Evolutionary conservation across 2,329 filamentous ascomycete genomes (phyloP), one percentile per base, ranked within the genome.

Genomic region (Fusarium albidum): DNA sequence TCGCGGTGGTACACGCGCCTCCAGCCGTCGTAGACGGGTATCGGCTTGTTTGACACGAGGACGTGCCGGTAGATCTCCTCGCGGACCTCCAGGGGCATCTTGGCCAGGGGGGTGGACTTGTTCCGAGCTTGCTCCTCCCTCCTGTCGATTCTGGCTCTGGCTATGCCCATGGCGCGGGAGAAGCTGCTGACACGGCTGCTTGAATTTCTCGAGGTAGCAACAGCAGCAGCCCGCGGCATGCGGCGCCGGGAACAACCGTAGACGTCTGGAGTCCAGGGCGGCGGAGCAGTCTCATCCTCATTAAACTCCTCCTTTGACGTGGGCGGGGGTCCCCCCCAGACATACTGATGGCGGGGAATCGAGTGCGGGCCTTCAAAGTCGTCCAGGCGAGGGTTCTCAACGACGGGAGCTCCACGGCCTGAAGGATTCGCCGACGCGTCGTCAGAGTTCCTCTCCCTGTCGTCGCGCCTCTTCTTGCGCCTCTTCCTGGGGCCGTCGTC

Each of bases 1-100:
- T 68, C 56, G 6, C 67, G 64, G 27, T 65, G 64, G 43, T 69
- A 74, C 4, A 75, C 64, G 3, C 64, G 53, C 15, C 55, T 68
- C 75, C 75, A 77, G 11, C 64, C 63, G 10, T 65, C 59, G 26
- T 72, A 68, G 5, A 75, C 72, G 6, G 61, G 63, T 17, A 78
- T 70, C 2, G 71, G 64, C 8, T 63, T 56, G 7, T 68, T 27
- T 2, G 69, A 62, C 3, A 72, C 59, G 8, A 78, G 69, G 0
- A 76, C 58, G 9, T 66, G 11, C 9, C 64, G 60, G 33, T 70
- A 76, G 3, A 77, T 68, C 1, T 61, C 50, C 9, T 66, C 48
- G 7, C 72, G 63, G 28, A 75, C 58, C 31, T 75, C 72, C 0
- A 49, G 9, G 0, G 74, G 68, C 2, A 75, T 48, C 3, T 45